These are phyloP conservation scores for Brasilioporus rufonigricans DNA, from an alignment of 768 basidiomycete species.

Conservation along the genomic window DNA sequence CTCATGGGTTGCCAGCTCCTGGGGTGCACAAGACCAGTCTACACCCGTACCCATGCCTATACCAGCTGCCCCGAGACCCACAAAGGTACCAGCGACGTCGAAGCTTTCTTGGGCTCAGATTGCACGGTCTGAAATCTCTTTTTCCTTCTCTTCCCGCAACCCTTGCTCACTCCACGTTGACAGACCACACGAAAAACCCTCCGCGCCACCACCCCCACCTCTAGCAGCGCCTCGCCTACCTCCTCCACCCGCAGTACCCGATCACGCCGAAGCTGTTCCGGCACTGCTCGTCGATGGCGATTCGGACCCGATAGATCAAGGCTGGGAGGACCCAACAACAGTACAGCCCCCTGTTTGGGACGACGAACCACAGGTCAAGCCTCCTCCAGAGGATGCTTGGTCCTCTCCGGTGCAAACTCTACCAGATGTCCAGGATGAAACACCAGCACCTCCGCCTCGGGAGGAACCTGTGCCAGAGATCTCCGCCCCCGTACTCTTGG, in stretches of 20 bases:
- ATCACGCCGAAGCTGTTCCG: constrained; percentile 26
- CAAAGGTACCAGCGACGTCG: constrained; percentile 65
- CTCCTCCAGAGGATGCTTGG: constrained; percentile 31
- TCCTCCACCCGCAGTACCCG: constrained; percentile 17
- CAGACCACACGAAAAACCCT: constrained; percentile 67
- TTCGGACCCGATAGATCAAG: constrained; percentile 37
- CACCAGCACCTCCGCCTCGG: constrained; percentile 19
- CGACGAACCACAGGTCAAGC: constrained; percentile 53
- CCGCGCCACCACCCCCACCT: constrained; percentile 39
- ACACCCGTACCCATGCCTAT: constrained; percentile 25
- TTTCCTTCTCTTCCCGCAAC: background rate
- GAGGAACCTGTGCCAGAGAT: constrained; percentile 33
- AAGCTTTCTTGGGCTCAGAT: constrained; percentile 87
- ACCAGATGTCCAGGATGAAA: constrained; percentile 21
- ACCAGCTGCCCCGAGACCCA: constrained; percentile 26
- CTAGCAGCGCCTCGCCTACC: constrained; percentile 18
- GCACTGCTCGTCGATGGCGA: constrained; percentile 30
- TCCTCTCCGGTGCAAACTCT: constrained; percentile 33
- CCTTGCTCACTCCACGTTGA: constrained; percentile 3
- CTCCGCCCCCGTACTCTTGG: constrained; percentile 18
- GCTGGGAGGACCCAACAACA: constrained; percentile 76
- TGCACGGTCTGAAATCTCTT: constrained; percentile 45
- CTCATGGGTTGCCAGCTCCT: constrained; percentile 33
- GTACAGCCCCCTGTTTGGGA: constrained; percentile 69
- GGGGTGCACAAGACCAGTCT: constrained; percentile 38